A percentile compares a stretch with the other conserved stretches of the same genome.
Evolutionary conservation across 306 rosid genomes (phyloP).

Genomic region (Fagus crenata): DNA sequence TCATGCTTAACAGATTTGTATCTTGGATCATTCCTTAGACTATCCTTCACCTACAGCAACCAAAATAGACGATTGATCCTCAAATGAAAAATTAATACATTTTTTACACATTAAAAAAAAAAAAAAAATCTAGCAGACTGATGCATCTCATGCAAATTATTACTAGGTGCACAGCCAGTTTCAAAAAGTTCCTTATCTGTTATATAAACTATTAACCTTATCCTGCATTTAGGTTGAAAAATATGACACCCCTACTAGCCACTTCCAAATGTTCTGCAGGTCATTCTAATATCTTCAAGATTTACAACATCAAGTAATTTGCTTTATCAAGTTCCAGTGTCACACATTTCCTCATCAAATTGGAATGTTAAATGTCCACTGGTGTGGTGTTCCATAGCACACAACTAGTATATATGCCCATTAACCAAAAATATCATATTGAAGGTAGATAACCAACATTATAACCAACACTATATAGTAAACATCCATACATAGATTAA

Average conservation of each 20-base stretch:
- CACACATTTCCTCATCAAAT: too few relatives aligned
- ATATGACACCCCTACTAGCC: background rate
- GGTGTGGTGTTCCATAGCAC: too few relatives aligned
- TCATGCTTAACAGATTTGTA: slow-evolving; percentile 83
- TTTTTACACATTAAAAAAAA: background rate
- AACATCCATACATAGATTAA: too few relatives aligned
- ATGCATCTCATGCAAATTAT: too few relatives aligned
- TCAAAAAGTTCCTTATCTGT: background rate
- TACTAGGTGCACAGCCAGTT: background rate
- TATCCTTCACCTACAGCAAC: slow-evolving; percentile 74
- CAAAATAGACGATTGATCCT: slow-evolving; percentile 25
- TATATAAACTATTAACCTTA: background rate
- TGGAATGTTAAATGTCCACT: too few relatives aligned
- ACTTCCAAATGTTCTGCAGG: background rate
- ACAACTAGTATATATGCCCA: too few relatives aligned
- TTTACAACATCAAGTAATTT: too few relatives aligned
- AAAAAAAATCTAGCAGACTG: background rate
- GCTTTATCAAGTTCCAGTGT: too few relatives aligned
- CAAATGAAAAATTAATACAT: background rate
- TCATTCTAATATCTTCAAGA: too few relatives aligned
- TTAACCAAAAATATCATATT: too few relatives aligned
- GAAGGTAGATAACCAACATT: too few relatives aligned
- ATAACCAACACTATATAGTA: too few relatives aligned
- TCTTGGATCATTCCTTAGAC: slow-evolving; percentile 76
- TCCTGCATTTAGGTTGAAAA: background rate